A percentile compares a stretch with the other conserved stretches of the same genome.
phyloP scores from a whole-genome alignment of 306 rosid species.

The Cucurbita argyrosperma region DNA sequence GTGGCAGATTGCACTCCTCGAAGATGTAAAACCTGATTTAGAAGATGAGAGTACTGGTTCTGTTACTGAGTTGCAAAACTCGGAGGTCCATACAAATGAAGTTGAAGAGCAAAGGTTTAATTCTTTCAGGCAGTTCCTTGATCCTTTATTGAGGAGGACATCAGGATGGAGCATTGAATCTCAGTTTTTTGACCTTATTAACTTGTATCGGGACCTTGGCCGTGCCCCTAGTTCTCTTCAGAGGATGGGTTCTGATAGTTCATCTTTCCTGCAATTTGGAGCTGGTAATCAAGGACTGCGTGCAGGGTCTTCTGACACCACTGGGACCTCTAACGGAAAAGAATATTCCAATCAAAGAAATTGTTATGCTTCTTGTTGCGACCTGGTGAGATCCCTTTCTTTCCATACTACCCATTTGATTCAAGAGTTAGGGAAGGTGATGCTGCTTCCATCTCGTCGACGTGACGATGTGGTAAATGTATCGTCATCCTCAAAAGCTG shows the following conservation, averaged over 20 bases:
- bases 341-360: slow-evolving; percentile 60
- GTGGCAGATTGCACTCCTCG: slow-evolving; percentile 87
- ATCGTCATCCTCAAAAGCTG: slow-evolving; percentile 67
- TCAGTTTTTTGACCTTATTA: slow-evolving; percentile 80
- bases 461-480: slow-evolving; percentile 73
- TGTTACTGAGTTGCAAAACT: slow-evolving; percentile 45
- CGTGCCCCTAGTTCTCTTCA: slow-evolving; percentile 56
- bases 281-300: slow-evolving; percentile 27
- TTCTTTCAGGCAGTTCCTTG: slow-evolving; percentile 86
- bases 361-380: slow-evolving; percentile 62
- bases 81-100: slow-evolving; percentile 53
- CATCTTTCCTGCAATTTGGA: slow-evolving; percentile 37
- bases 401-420: slow-evolving; percentile 82
- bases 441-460: slow-evolving; percentile 86
- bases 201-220: slow-evolving; percentile 79
- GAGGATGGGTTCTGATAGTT: slow-evolving; percentile 37
- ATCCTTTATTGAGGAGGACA: slow-evolving; percentile 69
- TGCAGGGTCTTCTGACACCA: slow-evolving; percentile 46
- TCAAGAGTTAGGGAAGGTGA: slow-evolving; percentile 88
- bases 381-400: slow-evolving; percentile 81
- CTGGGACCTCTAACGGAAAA: slow-evolving; percentile 37
- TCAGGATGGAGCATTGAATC: slow-evolving; percentile 95
- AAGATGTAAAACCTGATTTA: slow-evolving; percentile 51
- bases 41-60: slow-evolving; percentile 59
- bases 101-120: slow-evolving; percentile 73